These are phyloP conservation scores for Candida andamanensis DNA, from an alignment of 805 yeast genomes.

Conservation along the genomic window DNA sequence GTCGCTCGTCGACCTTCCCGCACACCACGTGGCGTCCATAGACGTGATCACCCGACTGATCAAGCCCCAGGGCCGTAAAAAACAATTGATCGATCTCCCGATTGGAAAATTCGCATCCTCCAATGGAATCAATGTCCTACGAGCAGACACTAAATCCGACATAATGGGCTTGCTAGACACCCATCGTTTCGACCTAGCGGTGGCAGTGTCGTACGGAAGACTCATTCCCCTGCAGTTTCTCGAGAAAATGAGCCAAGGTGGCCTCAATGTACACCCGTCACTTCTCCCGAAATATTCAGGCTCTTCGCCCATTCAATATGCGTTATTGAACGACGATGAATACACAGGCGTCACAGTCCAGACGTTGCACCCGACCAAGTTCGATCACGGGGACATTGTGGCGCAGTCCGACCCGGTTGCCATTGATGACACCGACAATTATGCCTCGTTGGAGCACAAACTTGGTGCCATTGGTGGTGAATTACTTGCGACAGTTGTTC, in stretches of 20 bases:
- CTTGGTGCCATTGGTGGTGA: slow-evolving; percentile 62
- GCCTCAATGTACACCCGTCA: slow-evolving; percentile 91
- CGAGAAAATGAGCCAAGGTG: slow-evolving; percentile 47
- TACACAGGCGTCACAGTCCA: slow-evolving; percentile 84
- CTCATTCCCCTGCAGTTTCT: slow-evolving; percentile 68
- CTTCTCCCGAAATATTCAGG: slow-evolving; percentile 79
- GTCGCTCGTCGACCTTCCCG: slow-evolving; percentile 24
- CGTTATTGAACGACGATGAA: slow-evolving; percentile 58
- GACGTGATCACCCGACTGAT: slow-evolving; percentile 63
- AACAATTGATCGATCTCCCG: slow-evolving; percentile 52
- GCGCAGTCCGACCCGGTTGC: slow-evolving; percentile 46
- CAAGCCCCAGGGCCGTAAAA: slow-evolving; percentile 61
- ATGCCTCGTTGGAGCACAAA: slow-evolving; percentile 39
- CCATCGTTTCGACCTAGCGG: slow-evolving; percentile 50
- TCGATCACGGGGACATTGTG: slow-evolving; percentile 74
- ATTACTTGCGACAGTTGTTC: slow-evolving; percentile 44
- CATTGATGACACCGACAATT: slow-evolving; percentile 41
- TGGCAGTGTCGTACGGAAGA: slow-evolving; percentile 91
- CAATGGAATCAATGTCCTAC: slow-evolving; percentile 29
- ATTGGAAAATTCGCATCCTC: slow-evolving; percentile 37
- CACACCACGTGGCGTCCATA: slow-evolving; percentile 19
- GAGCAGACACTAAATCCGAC: slow-evolving; percentile 50
- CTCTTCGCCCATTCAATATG: slow-evolving; percentile 82
- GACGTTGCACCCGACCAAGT: slow-evolving; percentile 80
- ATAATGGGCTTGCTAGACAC: slow-evolving; percentile 19